Conservation (phyloP, 2,329 filamentous ascomycete species). For the Nemania sp. region DNA sequence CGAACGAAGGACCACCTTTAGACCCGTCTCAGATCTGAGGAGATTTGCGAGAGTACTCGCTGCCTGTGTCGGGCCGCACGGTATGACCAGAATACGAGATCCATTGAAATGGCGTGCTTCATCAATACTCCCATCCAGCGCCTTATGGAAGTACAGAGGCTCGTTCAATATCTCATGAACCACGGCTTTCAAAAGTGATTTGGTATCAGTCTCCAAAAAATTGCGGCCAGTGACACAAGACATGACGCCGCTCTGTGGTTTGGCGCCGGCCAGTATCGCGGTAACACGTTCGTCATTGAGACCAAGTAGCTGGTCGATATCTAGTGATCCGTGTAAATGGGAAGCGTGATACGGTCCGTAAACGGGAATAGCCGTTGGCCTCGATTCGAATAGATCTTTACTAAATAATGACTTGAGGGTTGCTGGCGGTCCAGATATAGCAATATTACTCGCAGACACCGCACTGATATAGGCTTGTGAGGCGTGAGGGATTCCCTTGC, state of each 20-base stretch:
- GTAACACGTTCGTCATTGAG: constrained; percentile 46
- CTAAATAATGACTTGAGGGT: constrained; percentile 50
- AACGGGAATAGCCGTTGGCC: constrained; percentile 54
- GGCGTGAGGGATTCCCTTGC: constrained; percentile 48
- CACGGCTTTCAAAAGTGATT: constrained; percentile 47
- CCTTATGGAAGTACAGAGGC: constrained; percentile 51
- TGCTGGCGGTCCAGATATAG: constrained; percentile 58
- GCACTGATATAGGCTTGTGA: constrained; percentile 59
- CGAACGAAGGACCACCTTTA: constrained; percentile 47
- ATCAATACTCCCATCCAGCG: constrained; percentile 52
- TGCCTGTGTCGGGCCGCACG: constrained; percentile 55
- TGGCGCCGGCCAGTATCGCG: constrained; percentile 46
- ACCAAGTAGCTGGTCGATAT: constrained; percentile 51
- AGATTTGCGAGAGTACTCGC: constrained; percentile 50
- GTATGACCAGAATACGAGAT: constrained; percentile 49
- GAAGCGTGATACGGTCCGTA: constrained; percentile 61
- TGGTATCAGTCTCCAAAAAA: constrained; percentile 46
- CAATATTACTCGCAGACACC: constrained; percentile 51
- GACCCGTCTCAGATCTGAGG: constrained; percentile 46
- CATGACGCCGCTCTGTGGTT: constrained; percentile 53
- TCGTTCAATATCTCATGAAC: constrained; percentile 55
- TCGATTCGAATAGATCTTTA: constrained; percentile 45
- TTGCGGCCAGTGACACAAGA: constrained; percentile 53
- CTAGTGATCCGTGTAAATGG: constrained; percentile 51
- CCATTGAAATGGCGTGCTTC: constrained; percentile 46